These are phyloP conservation scores for Zizania palustris DNA, from an alignment of 202 grass and related monocot genomes.

Conservation along the genomic window DNA sequence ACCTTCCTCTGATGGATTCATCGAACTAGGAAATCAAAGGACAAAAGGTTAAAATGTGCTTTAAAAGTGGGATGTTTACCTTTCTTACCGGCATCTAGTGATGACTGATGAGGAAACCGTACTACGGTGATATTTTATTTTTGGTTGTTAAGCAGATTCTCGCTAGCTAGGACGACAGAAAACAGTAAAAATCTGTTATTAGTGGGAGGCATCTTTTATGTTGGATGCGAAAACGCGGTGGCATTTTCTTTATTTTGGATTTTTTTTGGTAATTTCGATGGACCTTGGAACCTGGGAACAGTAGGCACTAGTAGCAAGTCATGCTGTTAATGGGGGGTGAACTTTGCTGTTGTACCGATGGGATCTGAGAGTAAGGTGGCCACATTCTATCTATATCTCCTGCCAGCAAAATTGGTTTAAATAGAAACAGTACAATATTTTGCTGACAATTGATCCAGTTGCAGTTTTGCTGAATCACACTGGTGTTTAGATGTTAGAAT, in stretches of 20 bases:
- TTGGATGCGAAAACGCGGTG: constrained; percentile 38
- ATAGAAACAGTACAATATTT: neutral
- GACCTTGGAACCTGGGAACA: constrained; percentile 50
- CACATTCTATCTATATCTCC: neutral
- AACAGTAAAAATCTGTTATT: constrained; percentile 45
- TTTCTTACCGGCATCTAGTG: constrained; percentile 12
- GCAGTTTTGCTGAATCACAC: constrained; percentile 4
- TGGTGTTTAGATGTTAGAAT: neutral
- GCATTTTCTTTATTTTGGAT: constrained; percentile 37
- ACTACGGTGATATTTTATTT: constrained; percentile 6
- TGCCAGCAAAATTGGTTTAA: neutral
- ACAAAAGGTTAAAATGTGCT: neutral
- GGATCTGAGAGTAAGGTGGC: neutral
- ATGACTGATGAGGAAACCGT: neutral
- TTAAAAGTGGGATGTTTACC: constrained; percentile 17
- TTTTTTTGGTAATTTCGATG: constrained; percentile 43
- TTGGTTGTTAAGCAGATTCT: neutral
- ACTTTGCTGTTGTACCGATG: neutral
- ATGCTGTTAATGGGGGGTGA: constrained; percentile 21
- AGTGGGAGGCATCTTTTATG: constrained; percentile 36
- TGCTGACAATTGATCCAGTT: neutral
- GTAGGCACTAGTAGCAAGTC: constrained; percentile 11
- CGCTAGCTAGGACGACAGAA: neutral
- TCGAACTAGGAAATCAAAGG: neutral
- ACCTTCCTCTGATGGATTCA: neutral